Evolutionary conservation across 2,329 filamentous ascomycete species (phyloP), one percentile per base, ranked within the genome.

Genomic region (Didymella keratinophila): DNA sequence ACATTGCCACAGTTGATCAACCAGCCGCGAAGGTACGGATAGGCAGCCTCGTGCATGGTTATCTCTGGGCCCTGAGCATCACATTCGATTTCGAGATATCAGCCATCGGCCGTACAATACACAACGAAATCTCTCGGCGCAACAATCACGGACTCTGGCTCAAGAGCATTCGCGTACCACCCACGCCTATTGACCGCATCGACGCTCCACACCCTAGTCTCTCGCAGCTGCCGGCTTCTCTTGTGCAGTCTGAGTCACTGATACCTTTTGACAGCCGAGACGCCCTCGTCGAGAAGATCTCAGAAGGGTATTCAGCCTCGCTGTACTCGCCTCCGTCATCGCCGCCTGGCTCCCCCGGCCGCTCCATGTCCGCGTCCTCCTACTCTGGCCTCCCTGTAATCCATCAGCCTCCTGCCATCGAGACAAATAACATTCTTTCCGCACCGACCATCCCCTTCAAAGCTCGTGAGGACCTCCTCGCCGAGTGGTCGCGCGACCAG

Each of bases 11-110:
- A 8, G 81, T 88, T 3, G 86, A 88, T 45, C 84, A 84, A 23
- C 87, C 89, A 0, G 76, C 86, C 41, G 85, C 89, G 28, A 95
- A 94, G 72, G 86, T 96, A 37, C 89, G 91, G 42, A 82, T 96
- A 42, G 92, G 91, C 28, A 93, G 90, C 71, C 80, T 98, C 56
- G 91, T 94, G 49, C 91, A 96, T 71, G 93, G 92, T 9, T 97
- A 97, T 76, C 87, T 97, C 58, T 94, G 91, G 89, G 85, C 87
- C 0, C 73, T 97, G 60, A 87, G 86, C 4, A 89, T 93, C 58
- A 88, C 86, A 54, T 93, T 97, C 62, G 86, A 91, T 44, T 89
- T 96, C 61, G 89, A 93, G 52, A 82, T 82, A 7, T 88, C 89
- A 0, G 81, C 83, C 0, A 83, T 91, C 18, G 93, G 92, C 8